These are phyloP conservation scores for Leptographium procerum DNA, from an alignment of 2,329 filamentous ascomycete species.

Conservation along the genomic window DNA sequence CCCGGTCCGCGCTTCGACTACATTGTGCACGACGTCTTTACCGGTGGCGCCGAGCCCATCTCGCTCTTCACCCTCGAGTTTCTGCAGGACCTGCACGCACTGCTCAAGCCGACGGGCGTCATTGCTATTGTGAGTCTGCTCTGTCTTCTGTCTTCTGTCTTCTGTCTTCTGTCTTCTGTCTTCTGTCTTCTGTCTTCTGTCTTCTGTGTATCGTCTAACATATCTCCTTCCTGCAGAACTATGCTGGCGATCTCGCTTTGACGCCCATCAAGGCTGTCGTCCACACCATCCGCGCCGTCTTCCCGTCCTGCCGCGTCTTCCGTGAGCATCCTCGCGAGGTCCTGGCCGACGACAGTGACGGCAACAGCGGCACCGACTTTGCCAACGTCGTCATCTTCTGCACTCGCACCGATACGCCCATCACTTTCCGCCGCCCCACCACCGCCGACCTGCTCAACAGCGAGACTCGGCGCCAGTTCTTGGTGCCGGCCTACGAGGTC, in stretches of 20 bases:
- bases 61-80: slow-evolving; percentile 83
- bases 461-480: slow-evolving; percentile 54
- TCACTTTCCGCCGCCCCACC: slow-evolving; percentile 52
- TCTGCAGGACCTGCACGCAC: slow-evolving; percentile 53
- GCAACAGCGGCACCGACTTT: slow-evolving; percentile 61
- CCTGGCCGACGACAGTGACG: slow-evolving; percentile 23
- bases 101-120: slow-evolving; percentile 68
- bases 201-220: neutral
- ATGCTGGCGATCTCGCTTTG: slow-evolving; percentile 75
- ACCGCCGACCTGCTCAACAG: slow-evolving; percentile 61
- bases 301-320: slow-evolving; percentile 85
- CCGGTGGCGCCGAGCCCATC: slow-evolving; percentile 84
- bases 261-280: slow-evolving; percentile 68
- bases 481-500: slow-evolving; percentile 65
- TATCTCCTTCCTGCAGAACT: slow-evolving; percentile 73
- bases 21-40: slow-evolving; percentile 96
- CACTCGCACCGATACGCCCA: slow-evolving; percentile 42
- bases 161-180: neutral
- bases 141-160: neutral
- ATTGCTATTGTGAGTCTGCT: slow-evolving; percentile 67
- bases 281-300: slow-evolving; percentile 70
- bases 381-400: slow-evolving; percentile 97
- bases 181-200: neutral
- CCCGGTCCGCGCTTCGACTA: slow-evolving; percentile 59
- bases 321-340: slow-evolving; percentile 55